phyloP scores from a whole-genome alignment of 495 filamentous ascomycete genomes.

The Jackrogersella multiformis region DNA sequence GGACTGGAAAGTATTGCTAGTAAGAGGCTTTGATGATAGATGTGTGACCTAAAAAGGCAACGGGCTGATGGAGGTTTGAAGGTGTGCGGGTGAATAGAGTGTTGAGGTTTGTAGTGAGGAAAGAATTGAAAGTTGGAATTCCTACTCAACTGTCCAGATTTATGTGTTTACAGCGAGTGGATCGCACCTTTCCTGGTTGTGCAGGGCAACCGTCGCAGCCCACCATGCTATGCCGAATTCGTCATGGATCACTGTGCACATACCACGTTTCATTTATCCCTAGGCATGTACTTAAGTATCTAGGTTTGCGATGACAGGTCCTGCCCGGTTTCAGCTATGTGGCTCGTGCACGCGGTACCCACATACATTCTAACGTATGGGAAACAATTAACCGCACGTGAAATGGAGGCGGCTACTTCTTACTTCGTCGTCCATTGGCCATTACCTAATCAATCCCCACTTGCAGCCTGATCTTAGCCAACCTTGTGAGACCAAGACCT shows the following conservation, averaged over 20 bases:
- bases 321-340: no score
- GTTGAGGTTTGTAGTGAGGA: constrained; percentile 44
- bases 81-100: constrained; percentile 46
- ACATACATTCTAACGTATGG: no score
- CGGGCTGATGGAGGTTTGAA: constrained; percentile 20
- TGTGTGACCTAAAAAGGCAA: constrained; percentile 22
- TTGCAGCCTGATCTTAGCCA: constrained; percentile 11
- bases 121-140: constrained; percentile 36
- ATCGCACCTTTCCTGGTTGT: constrained; percentile 28
- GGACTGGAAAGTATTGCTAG: constrained; percentile 48
- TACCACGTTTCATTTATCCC: neutral
- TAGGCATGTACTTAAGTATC: no score
- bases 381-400: neutral
- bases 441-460: constrained; percentile 6
- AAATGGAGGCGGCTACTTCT: neutral
- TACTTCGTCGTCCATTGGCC: neutral
- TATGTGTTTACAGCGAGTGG: constrained; percentile 44
- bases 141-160: constrained; percentile 18
- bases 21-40: constrained; percentile 41
- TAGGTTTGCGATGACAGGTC: no score
- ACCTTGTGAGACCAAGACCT: neutral
- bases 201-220: constrained; percentile 34
- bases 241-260: constrained; percentile 10
- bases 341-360: constrained; percentile 8
- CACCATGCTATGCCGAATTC: constrained; percentile 9